These are phyloP conservation scores for Barbarea vulgaris DNA, from an alignment of 345 rosid genomes.

Conservation along the genomic window DNA sequence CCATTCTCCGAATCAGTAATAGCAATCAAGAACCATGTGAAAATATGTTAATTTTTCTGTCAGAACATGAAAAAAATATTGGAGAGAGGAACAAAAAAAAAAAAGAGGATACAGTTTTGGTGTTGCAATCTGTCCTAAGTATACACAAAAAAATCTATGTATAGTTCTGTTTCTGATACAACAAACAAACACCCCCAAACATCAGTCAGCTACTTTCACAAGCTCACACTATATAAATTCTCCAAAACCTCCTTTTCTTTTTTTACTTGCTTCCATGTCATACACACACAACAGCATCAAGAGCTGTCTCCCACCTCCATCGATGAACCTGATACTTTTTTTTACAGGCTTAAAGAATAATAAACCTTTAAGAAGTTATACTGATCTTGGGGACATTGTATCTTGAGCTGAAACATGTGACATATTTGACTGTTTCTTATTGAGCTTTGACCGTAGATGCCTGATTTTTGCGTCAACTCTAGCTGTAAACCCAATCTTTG, in stretches of 20 bases:
- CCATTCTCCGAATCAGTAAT: background rate
- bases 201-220: constrained; percentile 28
- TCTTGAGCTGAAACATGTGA: constrained; percentile 39
- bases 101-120: background rate
- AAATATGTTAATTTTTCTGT: constrained; percentile 5
- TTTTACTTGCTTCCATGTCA: constrained; percentile 22
- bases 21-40: background rate
- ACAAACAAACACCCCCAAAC: background rate
- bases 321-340: constrained; percentile 37
- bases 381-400: constrained; percentile 46
- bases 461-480: constrained; percentile 96
- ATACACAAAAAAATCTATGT: constrained; percentile 40
- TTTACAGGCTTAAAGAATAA: constrained; percentile 12
- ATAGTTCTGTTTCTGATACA: constrained; percentile 32
- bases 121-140: constrained; percentile 36
- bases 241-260: background rate
- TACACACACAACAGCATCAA: constrained; percentile 17
- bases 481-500: constrained; percentile 93
- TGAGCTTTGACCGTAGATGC: constrained; percentile 65
- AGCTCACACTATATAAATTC: constrained; percentile 25
- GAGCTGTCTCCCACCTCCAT: constrained; percentile 25
- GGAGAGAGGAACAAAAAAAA: constrained; percentile 1
- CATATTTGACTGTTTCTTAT: constrained; percentile 60
- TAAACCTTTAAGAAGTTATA: constrained; percentile 12
- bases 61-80: constrained; percentile 4